phyloP scores from a whole-genome alignment of 441 rosid species.

The Pelargonium citronellum region DNA sequence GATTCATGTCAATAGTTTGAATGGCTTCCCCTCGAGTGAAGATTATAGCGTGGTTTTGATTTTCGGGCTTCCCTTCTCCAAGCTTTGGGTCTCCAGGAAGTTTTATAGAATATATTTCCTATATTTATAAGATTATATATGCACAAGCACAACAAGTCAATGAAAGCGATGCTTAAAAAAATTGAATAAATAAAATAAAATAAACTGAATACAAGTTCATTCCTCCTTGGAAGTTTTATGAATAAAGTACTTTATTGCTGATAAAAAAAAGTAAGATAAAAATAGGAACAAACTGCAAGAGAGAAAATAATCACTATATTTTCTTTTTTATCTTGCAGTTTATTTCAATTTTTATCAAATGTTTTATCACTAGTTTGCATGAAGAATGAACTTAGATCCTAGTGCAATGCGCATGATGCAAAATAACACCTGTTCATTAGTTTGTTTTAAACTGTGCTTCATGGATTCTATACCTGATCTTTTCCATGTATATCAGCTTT shows the following conservation, averaged over 20 bases:
- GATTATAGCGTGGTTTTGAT: conserved; percentile 94
- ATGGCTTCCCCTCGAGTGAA: conserved; percentile 97
- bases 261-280: not conserved
- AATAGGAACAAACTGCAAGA: not conserved
- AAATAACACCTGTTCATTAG: not conserved
- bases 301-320: not conserved
- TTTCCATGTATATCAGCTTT: conserved; percentile 94
- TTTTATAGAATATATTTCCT: conserved; percentile 91
- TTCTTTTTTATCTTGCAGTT: too few relatives aligned
- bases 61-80: conserved; percentile 99
- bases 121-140: not conserved
- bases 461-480: conserved; percentile 60
- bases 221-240: too few relatives aligned
- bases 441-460: conserved; percentile 3
- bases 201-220: too few relatives aligned
- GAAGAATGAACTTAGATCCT: not conserved
- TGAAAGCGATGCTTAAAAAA: not conserved
- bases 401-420: not conserved
- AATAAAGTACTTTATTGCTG: too few relatives aligned
- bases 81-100: conserved; percentile 97
- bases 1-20: conserved; percentile 99
- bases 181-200: not conserved
- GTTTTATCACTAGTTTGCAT: not conserved
- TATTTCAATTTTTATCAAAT: too few relatives aligned
- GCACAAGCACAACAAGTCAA: too few relatives aligned